Evolutionary conservation across 495 filamentous ascomycete species (phyloP), one percentile per base, ranked within the genome.

Genomic region (Penicillium bovifimosum): DNA sequence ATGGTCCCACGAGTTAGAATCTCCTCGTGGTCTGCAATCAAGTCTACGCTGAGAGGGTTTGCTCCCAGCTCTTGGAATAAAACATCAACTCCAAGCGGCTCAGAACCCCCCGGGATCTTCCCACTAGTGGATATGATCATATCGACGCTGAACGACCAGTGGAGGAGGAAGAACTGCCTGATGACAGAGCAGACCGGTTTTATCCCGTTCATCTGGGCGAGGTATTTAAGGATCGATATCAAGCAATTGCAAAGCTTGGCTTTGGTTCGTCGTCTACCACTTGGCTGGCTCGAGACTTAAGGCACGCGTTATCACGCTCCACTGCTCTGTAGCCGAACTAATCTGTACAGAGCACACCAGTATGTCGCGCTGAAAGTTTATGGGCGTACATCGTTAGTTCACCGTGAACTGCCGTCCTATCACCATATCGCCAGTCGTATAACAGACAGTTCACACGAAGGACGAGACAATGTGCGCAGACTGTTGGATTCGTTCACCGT

Each of bases 221-320:
- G 45, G 48, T 77, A 24, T 63, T 77, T 46, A 49, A 66, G 46
- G 65, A 66, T 24, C 70, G 68, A 38, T 83, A 80, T 57, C 73
- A 80, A 59, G 61, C 76, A 44, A 47, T 80, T n/a, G 71, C 72
- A 31, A 83, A 83, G 62, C 68, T 81, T 29, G 77, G 79, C 14
- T 81, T 69, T 58, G 77, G 78, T 32, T 56, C 71, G 11, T 67
- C 58, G 24, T 81, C 78, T 9, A 81, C 78, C 2, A 76, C 70
- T 17, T 80, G 76, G 77, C 64, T 81, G 13, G 72, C 69, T 33
- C 66, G 70, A 20, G 76, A 80, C 60, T 56, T 80, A 36, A 63
- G 50, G 70, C 68, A n/a, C n/a, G n/a, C n/a, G n/a, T n/a, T n/a
- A n/a, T n/a, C n/a, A n/a, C n/a, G n/a, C n/a, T n/a, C n/a, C n/a